Evolutionary conservation across 208 protist genomes (phyloP).

Genomic region (Spongospora subterranea): DNA sequence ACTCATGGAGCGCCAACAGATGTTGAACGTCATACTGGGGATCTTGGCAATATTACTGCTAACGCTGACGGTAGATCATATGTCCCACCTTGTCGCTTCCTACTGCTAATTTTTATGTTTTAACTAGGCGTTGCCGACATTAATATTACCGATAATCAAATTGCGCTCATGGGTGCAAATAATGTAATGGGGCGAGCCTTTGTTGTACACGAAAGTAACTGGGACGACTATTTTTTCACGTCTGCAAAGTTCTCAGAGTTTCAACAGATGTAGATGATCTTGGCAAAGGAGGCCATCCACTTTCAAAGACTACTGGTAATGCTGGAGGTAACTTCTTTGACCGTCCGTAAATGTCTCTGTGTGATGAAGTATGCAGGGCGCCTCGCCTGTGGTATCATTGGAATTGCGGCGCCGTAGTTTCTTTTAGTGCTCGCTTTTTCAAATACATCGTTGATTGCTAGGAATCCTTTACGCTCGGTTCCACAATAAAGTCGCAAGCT

Average conservation of each 20-base stretch:
- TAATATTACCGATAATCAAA: neutral
- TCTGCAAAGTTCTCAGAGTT: neutral
- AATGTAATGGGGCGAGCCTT: constrained; percentile 34
- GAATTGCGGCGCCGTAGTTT: too few relatives aligned
- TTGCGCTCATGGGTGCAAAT: neutral
- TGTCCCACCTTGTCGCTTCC: neutral
- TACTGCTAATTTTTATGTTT: neutral
- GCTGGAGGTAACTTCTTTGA: constrained; percentile 67
- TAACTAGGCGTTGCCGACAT: neutral
- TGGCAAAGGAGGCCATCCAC: constrained; percentile 70
- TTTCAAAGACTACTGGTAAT: constrained; percentile 70
- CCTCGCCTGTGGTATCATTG: constrained; percentile 73
- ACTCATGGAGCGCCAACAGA: constrained; percentile 40
- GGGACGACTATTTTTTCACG: neutral
- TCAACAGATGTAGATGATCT: constrained; percentile 58
- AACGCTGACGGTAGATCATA: neutral
- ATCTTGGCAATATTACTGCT: constrained; percentile 54
- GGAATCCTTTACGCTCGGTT: too few relatives aligned
- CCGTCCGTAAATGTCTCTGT: neutral
- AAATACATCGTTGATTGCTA: too few relatives aligned
- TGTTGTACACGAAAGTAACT: neutral
- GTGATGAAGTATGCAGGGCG: constrained; percentile 37
- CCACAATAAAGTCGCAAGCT: too few relatives aligned
- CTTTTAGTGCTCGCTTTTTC: too few relatives aligned
- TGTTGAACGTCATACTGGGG: constrained; percentile 27